These are phyloP conservation scores for Larix kaempferi DNA, from an alignment of 75 land plant genomes.

Conservation along the genomic window DNA sequence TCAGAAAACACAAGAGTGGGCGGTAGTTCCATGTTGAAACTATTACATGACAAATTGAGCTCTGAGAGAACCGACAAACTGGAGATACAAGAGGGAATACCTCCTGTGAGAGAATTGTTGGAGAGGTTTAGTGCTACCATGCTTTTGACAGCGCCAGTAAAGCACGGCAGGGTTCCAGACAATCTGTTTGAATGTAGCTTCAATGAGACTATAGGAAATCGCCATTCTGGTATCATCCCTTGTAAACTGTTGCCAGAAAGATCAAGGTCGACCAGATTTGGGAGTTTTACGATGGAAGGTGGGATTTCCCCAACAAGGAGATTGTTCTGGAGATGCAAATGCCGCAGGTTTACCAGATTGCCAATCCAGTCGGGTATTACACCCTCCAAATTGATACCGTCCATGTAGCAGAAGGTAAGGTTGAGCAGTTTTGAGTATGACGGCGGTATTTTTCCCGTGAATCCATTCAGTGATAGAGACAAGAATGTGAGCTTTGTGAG, in stretches of 20 bases:
- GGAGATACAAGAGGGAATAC: slow-evolving; percentile 64
- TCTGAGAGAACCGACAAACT: slow-evolving; percentile 19
- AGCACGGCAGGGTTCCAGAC: slow-evolving; percentile 64
- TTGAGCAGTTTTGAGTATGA: slow-evolving; percentile 1
- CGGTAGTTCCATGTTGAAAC: slow-evolving; percentile 44
- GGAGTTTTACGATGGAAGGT: slow-evolving; percentile 24
- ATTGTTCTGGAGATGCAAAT: slow-evolving; percentile 33
- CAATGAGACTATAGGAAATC: slow-evolving; percentile 27
- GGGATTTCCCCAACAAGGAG: slow-evolving; percentile 50
- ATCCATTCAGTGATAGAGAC: slow-evolving; percentile 33
- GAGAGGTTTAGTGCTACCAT: slow-evolving; percentile 45
- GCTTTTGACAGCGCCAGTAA: slow-evolving; percentile 27
- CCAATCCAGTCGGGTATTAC: slow-evolving; percentile 51
- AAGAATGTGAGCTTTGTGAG: slow-evolving; percentile 28
- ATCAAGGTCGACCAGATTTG: slow-evolving; percentile 38
- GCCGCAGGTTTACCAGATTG: slow-evolving; percentile 25
- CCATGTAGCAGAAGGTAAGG: slow-evolving; percentile 10
- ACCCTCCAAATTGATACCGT: slow-evolving; percentile 22
- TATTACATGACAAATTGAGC: slow-evolving; percentile 64
- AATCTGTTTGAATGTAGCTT: slow-evolving; percentile 38
- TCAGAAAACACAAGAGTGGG: slow-evolving; percentile 50
- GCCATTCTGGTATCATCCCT: slow-evolving; percentile 54
- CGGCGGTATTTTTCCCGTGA: slow-evolving; percentile 35
- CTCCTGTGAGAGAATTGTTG: slow-evolving; percentile 52
- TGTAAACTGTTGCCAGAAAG: slow-evolving; percentile 34